Evolutionary conservation across 257 asterid genomes (phyloP), one percentile per base, ranked within the genome.

Genomic region (Forsythia suspensa): DNA sequence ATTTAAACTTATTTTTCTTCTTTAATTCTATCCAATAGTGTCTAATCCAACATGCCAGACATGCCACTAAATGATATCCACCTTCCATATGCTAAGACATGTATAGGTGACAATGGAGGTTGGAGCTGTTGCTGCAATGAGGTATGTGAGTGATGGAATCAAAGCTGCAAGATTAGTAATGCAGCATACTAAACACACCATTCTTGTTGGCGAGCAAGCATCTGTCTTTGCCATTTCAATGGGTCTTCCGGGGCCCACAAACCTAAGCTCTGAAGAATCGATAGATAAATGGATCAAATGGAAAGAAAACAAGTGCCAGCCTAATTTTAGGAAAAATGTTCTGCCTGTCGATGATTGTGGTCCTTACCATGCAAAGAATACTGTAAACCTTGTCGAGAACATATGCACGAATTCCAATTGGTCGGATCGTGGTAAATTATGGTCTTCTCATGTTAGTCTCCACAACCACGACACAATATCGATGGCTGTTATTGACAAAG

Each of bases 31-130:
- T 61, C 68, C 16, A 61, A 8, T 61, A 61, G 7, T 61, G 36
- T 61, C 61, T 52, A 52, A 52, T 13, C 4, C 37, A 24, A 76
- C 29, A 44, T 37, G 66, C 42, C 42, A 66, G 73, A 51, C 75
- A 18, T 57, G 69, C 69, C 69, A 20, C 38, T 20, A 61, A 61
- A 9, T 9, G 69, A 61, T 24, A 20, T 21, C 36, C 66, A 73
- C 72, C 82, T 39, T 82, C 89, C 73, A 77, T 80, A 81, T 89
- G 87, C 86, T 80, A 90, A 90, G 93, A 85, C 83, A 82, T 83
- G 82, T 86, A 80, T 85, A 95, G 99, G 95, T 90, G 81, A 92
- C 98, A n/a, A 95, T 95, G 99, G 98, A 95, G 86, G 99, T 92
- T 36, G 99, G 99, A 44, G 97, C 99, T 80, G 98, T 95, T 79